A percentile compares a stretch with the other conserved stretches of the same genome.
Evolutionary conservation across 164 flowering plant genomes (phyloP).

Genomic region (Berberis vulgaris): DNA sequence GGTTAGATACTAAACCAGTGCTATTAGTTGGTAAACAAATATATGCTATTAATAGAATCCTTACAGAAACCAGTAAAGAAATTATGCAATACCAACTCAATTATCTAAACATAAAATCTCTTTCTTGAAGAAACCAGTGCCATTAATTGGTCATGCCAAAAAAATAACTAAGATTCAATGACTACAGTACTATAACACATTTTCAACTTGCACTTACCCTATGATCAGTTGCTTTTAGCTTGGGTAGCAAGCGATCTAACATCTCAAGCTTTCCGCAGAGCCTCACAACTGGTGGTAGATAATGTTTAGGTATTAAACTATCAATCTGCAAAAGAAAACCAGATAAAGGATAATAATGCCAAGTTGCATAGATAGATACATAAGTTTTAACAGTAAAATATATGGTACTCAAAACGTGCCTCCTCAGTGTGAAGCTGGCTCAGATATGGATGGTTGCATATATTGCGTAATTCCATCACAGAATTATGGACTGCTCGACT

Average conservation of each 20-base stretch:
- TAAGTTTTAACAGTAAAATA: not conserved
- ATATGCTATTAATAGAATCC: no score
- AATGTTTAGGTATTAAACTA: constrained; percentile 69
- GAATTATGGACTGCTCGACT: constrained; percentile 88
- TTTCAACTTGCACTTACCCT: constrained; percentile 47
- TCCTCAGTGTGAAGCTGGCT: constrained; percentile 96
- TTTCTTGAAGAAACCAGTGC: no score
- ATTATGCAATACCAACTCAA: no score
- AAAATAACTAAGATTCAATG: no score
- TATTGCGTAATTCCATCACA: constrained; percentile 96
- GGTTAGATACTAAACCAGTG: no score
- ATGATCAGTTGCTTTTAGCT: constrained; percentile 94
- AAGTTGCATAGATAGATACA: not conserved
- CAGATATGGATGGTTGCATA: constrained; percentile 98
- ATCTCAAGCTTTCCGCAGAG: constrained; percentile 99
- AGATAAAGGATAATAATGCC: not conserved
- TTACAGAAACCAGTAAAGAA: no score
- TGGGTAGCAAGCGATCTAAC: constrained; percentile 90
- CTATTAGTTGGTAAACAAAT: no score
- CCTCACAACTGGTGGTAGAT: constrained; percentile 77
- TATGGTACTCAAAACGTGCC: constrained; percentile 32
- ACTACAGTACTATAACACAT: no score
- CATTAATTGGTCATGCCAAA: no score
- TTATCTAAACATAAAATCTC: no score
- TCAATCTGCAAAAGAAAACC: constrained; percentile 50